Evolutionary conservation across 352 stramenopile species (phyloP), one percentile per base, ranked within the genome.

Genomic region (Pythium guiyangense): DNA sequence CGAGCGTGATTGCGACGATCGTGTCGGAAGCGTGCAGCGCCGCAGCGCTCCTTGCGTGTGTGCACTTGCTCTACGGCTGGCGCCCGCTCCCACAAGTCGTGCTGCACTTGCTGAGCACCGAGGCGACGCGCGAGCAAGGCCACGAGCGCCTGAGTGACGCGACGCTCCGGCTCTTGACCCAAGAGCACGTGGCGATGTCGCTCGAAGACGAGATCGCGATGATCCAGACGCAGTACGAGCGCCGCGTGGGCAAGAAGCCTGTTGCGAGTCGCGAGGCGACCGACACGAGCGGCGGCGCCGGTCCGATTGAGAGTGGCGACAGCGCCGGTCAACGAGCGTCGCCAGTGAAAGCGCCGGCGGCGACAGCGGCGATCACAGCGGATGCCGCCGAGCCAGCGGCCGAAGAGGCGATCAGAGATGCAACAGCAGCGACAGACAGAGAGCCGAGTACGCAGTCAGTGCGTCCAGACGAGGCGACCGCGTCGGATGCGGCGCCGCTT

Each of bases 221-320:
- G 35, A 92, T 94, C 55, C 83, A 86, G 44, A 67, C 74, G n/a
- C 79, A 94, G 52, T 92, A 94, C 45, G 79, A 86, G 44, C 69
- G 81, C 8, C 76, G 79, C 2, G 75, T 77, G 11, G 69, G 65
- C 9, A 91, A 90, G 66, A 77, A 66, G 9, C 79, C 80, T 39
- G 44, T 88, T 18, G 60, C 75, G 18, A 22, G 22, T 22, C 75
- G 70, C 15, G 54, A 84, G 15, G 42, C 63, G 57, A 53, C n/a
- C 14, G 67, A 75, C 3, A 54, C 60, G 3, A 52, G 63, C 8
- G 61, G 63, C 10, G 22, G 3, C 2, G 14, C 14, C 18, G 44
- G 43, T 12, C 55, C 52, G 31, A 37, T 4, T n/a, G 4, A 12
- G 22, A 18, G 25, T 2, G 46, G 34, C 44, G 37, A 62, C 34